phyloP scores from a whole-genome alignment of 1,284 basidiomycete genomes.

The Rhodotorula sp. region DNA sequence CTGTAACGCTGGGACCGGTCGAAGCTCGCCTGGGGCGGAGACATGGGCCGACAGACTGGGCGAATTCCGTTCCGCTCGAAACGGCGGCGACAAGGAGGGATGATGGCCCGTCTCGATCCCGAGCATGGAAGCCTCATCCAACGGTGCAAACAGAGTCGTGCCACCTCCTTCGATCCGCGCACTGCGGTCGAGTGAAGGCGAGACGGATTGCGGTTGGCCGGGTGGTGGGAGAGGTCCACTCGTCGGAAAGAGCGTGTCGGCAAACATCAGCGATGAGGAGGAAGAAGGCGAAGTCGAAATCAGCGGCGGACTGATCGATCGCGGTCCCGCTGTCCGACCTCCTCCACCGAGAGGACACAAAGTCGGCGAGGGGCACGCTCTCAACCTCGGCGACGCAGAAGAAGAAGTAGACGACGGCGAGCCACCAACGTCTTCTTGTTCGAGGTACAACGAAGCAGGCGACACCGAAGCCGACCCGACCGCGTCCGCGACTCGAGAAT shows the following conservation, averaged over 20 bases:
- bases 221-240: constrained; percentile 11
- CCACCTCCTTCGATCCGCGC: background rate
- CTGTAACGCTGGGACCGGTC: background rate
- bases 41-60: background rate
- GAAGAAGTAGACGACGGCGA: background rate
- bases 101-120: background rate
- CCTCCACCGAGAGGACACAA: background rate
- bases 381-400: background rate
- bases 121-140: background rate
- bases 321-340: no score
- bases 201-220: background rate
- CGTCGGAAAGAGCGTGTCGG: constrained; percentile 18
- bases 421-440: background rate
- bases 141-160: background rate
- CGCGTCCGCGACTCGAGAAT: background rate
- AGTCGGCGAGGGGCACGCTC: background rate
- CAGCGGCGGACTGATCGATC: background rate
- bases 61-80: background rate
- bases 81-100: background rate
- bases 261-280: background rate
- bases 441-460: background rate
- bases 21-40: background rate
- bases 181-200: background rate
- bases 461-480: background rate
- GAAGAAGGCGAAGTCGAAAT: background rate